These are phyloP conservation scores for Lachnellula occidentalis DNA, from an alignment of 2,329 filamentous ascomycete genomes.

Conservation along the genomic window DNA sequence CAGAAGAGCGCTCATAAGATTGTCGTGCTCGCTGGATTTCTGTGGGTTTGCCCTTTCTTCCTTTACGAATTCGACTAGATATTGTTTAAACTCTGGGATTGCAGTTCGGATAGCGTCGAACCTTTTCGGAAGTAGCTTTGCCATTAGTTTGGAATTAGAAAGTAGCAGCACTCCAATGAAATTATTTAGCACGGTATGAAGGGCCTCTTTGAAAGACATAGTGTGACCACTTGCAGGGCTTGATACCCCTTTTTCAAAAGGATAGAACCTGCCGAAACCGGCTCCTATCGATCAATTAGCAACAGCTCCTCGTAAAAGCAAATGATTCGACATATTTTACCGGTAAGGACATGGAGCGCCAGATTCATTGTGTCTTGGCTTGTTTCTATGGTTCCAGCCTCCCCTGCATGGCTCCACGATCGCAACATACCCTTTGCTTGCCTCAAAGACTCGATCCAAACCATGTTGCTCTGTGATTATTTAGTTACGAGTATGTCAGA, in stretches of 20 bases:
- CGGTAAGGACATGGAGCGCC: conserved; percentile 45
- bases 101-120: not conserved
- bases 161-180: not conserved
- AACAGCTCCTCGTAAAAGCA: too few species aligned
- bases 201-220: conserved; percentile 10
- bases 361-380: conserved; percentile 40
- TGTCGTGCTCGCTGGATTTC: conserved; percentile 22
- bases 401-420: conserved; percentile 12
- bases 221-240: conserved; percentile 9
- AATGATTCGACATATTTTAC: conserved; percentile 4
- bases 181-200: conserved; percentile 2
- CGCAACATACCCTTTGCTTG: conserved; percentile 30
- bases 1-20: conserved; percentile 31
- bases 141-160: not conserved
- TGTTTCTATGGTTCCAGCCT: conserved; percentile 23
- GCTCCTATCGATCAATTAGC: conserved; percentile 25
- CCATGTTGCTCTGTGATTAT: conserved; percentile 27
- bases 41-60: conserved; percentile 17
- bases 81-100: conserved; percentile 4
- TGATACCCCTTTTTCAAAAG: not conserved
- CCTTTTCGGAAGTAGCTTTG: not conserved
- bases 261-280: conserved; percentile 36
- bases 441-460: conserved; percentile 33
- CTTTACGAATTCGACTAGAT: conserved; percentile 9
- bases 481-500: not conserved